Evolutionary conservation across 2,329 filamentous ascomycete species (phyloP), one percentile per base, ranked within the genome.

Genomic region (Akanthomyces uredinophilus): DNA sequence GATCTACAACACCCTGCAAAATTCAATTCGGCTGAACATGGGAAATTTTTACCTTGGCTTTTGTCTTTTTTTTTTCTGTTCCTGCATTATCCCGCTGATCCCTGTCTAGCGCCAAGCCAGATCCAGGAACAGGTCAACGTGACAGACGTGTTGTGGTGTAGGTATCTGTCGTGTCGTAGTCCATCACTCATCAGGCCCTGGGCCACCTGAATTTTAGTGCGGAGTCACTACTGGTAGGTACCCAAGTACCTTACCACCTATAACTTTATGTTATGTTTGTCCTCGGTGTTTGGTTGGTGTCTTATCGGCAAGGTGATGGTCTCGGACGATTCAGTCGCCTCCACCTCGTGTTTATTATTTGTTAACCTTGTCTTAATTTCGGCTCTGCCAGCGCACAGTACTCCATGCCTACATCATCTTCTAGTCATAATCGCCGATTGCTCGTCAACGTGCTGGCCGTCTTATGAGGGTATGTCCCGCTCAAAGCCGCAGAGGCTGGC

Each of bases 111-210:
- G 46, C 35, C 14, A 20, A 29, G 18, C n/a, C 46, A 32, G 10
- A 59, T 50, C 44, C 46, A 50, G 55, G 35, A 59, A 59, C 44
- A 49, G 39, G 24, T 37, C 22, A 18, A 57, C 29, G 18, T 51
- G 47, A 20, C 47, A 51, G 47, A 20, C 47, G 35, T 29, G 24
- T 32, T 8, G 32, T 35, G 32, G 32, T 11, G 27, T n/a, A n/a
- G n/a, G n/a, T 50, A 22, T 27, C 20, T 7, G 22, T 49, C 46
- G 7, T 20, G 20, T 24, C 20, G 44, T 11, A 7, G 47, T 11
- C 2, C 32, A 35, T 8, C 47, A 39, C 37, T 13, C 2, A 22
- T 49, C 29, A 47, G 16, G 29, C 20, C 27, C n/a, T 32, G 16
- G 41, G 55, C 32, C 55, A 59, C 55, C 44, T 50, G 7, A 11